A percentile compares a stretch with the other conserved stretches of the same genome.
phyloP scores from a whole-genome alignment of 345 rosid genomes.

The Raphanus raphanistrum region DNA sequence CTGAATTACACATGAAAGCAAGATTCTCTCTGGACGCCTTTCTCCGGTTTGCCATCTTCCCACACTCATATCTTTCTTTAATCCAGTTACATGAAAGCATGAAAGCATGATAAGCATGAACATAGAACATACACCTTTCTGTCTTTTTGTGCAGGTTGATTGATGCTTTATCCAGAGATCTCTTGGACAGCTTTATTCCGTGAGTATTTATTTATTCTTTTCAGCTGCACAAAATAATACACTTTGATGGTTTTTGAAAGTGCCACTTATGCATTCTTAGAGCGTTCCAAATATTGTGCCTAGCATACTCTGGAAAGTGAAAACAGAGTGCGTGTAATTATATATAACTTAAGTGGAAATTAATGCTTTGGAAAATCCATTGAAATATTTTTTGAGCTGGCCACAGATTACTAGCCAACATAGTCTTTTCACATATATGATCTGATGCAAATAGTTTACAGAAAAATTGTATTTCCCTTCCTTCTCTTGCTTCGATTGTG shows the following conservation, averaged over 20 bases:
- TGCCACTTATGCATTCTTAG: neutral
- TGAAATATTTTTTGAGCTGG: neutral
- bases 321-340: too few relatives aligned
- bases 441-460: neutral
- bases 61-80: neutral
- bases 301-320: neutral
- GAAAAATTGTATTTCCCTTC: neutral
- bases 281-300: neutral
- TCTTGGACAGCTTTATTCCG: conserved; percentile 59
- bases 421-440: neutral
- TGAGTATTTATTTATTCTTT: conserved; percentile 44
- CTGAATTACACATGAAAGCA: conserved; percentile 68
- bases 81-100: neutral
- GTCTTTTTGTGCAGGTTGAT: conserved; percentile 52
- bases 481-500: neutral
- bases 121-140: neutral
- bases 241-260: neutral
- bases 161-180: conserved; percentile 75
- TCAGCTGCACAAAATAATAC: neutral
- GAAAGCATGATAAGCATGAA: neutral
- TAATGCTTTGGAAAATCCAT: neutral
- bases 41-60: conserved; percentile 50
- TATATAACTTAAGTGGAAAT: neutral
- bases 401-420: neutral
- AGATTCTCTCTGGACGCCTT: conserved; percentile 79